phyloP scores from a whole-genome alignment of 148 eudicot genomes.

The Rhododendron henanense region DNA sequence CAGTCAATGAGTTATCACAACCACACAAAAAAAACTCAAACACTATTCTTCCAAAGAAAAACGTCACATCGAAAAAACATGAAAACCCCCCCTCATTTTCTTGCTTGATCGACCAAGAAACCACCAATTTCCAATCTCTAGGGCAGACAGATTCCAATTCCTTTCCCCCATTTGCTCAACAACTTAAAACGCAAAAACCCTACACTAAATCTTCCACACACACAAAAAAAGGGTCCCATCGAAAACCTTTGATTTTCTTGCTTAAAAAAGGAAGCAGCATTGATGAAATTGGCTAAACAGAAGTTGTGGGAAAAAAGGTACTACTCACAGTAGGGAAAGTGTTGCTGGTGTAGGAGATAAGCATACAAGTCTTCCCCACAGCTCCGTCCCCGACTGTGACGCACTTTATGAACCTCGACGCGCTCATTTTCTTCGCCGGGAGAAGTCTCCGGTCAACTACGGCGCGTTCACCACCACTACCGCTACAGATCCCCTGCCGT shows the following conservation, averaged over 20 bases:
- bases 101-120: neutral
- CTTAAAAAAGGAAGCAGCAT: neutral
- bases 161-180: neutral
- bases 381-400: conserved; percentile 52
- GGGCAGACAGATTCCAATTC: neutral
- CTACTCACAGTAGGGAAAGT: conserved; percentile 42
- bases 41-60: neutral
- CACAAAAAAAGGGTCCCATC: neutral
- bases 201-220: neutral
- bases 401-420: conserved; percentile 45
- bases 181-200: neutral
- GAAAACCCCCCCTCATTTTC: neutral
- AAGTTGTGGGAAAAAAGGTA: neutral
- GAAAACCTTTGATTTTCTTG: neutral
- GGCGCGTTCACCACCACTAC: neutral
- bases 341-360: conserved; percentile 47
- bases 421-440: conserved; percentile 23
- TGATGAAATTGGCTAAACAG: neutral
- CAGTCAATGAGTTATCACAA: neutral
- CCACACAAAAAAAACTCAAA: neutral
- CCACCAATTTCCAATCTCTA: neutral
- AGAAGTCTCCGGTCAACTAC: neutral
- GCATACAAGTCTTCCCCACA: conserved; percentile 51
- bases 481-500: neutral
- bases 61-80: neutral